Percentiles rank a stretch among this genome's conserved stretches.
phyloP scores from a whole-genome alignment of 2,329 filamentous ascomycete species.

The Epichloe gansuensis region DNA sequence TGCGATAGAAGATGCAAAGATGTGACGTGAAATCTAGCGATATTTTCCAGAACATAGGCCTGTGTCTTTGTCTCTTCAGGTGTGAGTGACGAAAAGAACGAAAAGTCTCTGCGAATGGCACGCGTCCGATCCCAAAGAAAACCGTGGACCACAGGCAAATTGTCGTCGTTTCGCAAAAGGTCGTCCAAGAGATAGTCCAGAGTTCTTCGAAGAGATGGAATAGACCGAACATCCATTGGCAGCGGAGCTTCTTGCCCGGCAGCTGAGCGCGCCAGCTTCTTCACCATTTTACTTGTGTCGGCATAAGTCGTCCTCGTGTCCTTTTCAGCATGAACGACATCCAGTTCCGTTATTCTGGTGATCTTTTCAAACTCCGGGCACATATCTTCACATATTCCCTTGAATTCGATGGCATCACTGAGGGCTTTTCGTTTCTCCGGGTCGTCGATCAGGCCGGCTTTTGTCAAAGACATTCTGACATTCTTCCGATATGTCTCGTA shows the following conservation, averaged over 20 bases:
- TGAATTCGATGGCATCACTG: constrained; percentile 52
- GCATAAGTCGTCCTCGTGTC: constrained; percentile 31
- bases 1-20: constrained; percentile 50
- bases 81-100: constrained; percentile 50
- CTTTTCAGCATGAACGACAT: constrained; percentile 45
- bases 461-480: constrained; percentile 44
- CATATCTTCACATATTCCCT: constrained; percentile 57
- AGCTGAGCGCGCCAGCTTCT: constrained; percentile 53
- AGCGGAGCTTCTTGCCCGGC: constrained; percentile 55
- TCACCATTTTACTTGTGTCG: constrained; percentile 45
- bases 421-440: constrained; percentile 49
- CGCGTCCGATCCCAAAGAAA: constrained; percentile 58
- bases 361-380: constrained; percentile 55
- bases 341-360: constrained; percentile 47
- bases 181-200: constrained; percentile 51
- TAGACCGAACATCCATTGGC: constrained; percentile 54
- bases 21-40: constrained; percentile 53
- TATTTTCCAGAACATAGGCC: constrained; percentile 52
- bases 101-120: constrained; percentile 55
- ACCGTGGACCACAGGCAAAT: constrained; percentile 43
- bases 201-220: constrained; percentile 42
- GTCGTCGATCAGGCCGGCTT: constrained; percentile 49
- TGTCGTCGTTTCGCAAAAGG: constrained; percentile 40
- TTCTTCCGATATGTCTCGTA: constrained; percentile 45
- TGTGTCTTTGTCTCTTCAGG: constrained; percentile 43